phyloP scores from a whole-genome alignment of 306 rosid genomes.

The Vigna angularis region DNA sequence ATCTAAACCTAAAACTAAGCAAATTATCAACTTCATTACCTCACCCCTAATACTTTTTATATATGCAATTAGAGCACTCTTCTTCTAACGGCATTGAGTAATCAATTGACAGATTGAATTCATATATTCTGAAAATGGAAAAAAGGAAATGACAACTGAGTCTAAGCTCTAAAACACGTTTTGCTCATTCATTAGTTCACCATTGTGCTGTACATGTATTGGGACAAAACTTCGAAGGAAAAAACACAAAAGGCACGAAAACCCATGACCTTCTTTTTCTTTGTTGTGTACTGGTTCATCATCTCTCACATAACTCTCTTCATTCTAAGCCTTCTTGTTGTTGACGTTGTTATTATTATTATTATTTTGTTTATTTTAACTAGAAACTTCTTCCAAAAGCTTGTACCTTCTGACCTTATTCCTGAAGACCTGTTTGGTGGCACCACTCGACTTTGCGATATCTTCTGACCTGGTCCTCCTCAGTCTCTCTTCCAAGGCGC shows the following conservation, averaged over 20 bases:
- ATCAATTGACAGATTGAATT: not conserved
- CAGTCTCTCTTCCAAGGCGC: conserved; percentile 57
- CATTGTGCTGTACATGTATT: conserved; percentile 47
- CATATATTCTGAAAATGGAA: not conserved
- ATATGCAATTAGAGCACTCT: not conserved
- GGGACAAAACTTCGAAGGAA: conserved; percentile 36
- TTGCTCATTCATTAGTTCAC: conserved; percentile 35
- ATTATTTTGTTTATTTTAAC: conserved; percentile 41
- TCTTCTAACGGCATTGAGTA: conserved; percentile 14
- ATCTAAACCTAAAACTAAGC: not conserved
- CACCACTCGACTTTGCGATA: conserved; percentile 50
- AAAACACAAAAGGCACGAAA: not conserved
- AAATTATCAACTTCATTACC: not conserved
- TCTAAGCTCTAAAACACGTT: conserved; percentile 9
- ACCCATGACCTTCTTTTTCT: not conserved
- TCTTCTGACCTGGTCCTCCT: conserved; percentile 72
- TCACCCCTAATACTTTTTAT: not conserved
- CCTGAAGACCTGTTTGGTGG: conserved; percentile 68
- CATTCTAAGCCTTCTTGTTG: not conserved
- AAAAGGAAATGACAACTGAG: not conserved
- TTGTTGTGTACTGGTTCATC: conserved; percentile 3
- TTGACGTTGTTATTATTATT: too few species aligned
- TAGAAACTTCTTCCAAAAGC: conserved; percentile 95
- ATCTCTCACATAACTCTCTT: conserved; percentile 28
- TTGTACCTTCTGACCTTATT: conserved; percentile 95